Evolutionary conservation across 1,284 basidiomycete species (phyloP).

Genomic region (Ustilago cynodontis): DNA sequence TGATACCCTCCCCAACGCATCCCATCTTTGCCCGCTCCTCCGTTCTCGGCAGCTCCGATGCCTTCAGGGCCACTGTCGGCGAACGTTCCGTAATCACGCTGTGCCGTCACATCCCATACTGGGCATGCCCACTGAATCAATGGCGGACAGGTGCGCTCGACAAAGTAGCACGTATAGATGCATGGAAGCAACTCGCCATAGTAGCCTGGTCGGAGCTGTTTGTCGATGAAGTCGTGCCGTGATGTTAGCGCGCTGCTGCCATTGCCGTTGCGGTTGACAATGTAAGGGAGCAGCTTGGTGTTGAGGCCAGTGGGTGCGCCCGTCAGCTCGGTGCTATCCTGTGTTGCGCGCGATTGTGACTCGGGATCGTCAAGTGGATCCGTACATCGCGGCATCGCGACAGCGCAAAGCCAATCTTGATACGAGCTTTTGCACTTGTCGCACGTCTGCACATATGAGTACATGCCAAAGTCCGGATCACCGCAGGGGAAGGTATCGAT

Average conservation of each 20-base stretch:
- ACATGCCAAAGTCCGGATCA: conserved; percentile 66
- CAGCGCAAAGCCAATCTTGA: conserved; percentile 70
- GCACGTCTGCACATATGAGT: conserved; percentile 70
- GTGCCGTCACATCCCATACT: conserved; percentile 65
- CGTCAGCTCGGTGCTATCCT: conserved; percentile 54
- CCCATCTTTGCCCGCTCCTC: conserved; percentile 60
- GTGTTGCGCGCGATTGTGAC: conserved; percentile 53
- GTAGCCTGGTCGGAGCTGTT: conserved; percentile 48
- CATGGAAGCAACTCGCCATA: conserved; percentile 69
- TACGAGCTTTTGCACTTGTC: conserved; percentile 70
- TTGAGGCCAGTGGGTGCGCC: conserved; percentile 59
- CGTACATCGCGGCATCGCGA: conserved; percentile 71
- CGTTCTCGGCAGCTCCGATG: conserved; percentile 60
- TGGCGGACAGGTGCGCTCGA: conserved; percentile 64
- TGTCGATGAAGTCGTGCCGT: conserved; percentile 62
- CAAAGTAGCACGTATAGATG: conserved; percentile 66
- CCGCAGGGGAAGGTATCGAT: conserved; percentile 71
- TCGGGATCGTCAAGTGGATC: conserved; percentile 58
- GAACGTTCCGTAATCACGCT: conserved; percentile 68
- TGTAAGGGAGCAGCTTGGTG: conserved; percentile 60
- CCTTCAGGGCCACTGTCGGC: conserved; percentile 61
- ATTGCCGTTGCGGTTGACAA: conserved; percentile 62
- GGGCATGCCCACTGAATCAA: conserved; percentile 66
- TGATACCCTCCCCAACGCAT: conserved; percentile 63
- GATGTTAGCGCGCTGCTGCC: conserved; percentile 31